A percentile compares a stretch with the other conserved stretches of the same genome.
Evolutionary conservation across 345 rosid species (phyloP).

Genomic region (Acer yangbiense): DNA sequence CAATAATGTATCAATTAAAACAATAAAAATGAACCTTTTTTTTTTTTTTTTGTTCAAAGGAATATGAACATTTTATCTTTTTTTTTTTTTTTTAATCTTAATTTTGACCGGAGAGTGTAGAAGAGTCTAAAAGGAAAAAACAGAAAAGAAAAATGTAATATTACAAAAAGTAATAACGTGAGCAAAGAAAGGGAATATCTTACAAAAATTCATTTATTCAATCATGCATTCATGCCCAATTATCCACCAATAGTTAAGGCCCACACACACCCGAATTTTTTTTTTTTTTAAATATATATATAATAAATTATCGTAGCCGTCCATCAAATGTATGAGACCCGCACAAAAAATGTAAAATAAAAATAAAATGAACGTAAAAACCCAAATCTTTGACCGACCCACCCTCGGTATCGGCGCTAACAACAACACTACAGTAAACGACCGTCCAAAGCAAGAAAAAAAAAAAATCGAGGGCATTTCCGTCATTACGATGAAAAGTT

Average conservation of each 20-base stretch:
- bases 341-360: not conserved
- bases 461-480: not conserved
- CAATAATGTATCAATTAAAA: too few relatives aligned
- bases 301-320: not conserved
- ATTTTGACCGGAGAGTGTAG: too few relatives aligned
- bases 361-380: not conserved
- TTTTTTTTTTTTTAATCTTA: too few relatives aligned
- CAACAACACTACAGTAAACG: not conserved
- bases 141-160: too few relatives aligned
- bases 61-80: too few relatives aligned
- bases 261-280: not conserved
- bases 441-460: not conserved
- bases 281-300: not conserved
- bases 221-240: not conserved
- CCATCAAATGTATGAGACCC: not conserved
- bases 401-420: not conserved
- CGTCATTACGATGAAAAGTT: constrained; percentile 32
- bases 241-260: not conserved
- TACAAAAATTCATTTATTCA: not conserved
- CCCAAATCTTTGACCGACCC: not conserved
- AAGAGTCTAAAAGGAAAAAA: not conserved
- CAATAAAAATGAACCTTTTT: too few relatives aligned
- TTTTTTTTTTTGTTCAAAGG: too few relatives aligned
- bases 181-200: not conserved
- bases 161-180: too few relatives aligned